These are phyloP conservation scores for Sporothrix schenckii DNA, from an alignment of 2,329 filamentous ascomycete species.

Conservation along the genomic window DNA sequence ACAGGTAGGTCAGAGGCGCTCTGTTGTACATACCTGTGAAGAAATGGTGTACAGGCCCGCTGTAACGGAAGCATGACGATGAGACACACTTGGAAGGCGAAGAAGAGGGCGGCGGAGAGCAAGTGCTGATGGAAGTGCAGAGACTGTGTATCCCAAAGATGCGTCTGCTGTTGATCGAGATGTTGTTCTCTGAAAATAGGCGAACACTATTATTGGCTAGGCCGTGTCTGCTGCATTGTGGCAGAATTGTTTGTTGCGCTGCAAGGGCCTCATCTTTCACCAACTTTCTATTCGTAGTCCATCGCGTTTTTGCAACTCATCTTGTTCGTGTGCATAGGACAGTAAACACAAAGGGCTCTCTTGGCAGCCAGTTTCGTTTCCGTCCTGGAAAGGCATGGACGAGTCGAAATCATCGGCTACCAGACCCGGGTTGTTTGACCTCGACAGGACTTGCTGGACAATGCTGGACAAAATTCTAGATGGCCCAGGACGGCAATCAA, in stretches of 20 bases:
- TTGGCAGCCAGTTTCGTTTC: not conserved
- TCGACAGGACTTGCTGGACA: not conserved
- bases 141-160: not conserved
- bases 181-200: not conserved
- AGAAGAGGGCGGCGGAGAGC: not conserved
- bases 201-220: not conserved
- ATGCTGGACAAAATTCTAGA: not conserved
- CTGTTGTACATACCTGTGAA: not conserved
- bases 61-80: not conserved
- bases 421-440: not conserved
- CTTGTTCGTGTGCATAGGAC: not conserved
- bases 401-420: no score
- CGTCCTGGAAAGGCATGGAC: not conserved
- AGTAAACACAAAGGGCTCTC: not conserved
- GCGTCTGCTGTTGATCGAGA: no score
- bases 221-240: not conserved
- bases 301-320: not conserved
- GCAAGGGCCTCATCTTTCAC: no score
- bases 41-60: constrained; percentile 10
- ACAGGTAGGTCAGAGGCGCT: not conserved
- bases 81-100: constrained; percentile 3
- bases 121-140: not conserved
- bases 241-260: not conserved
- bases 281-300: not conserved
- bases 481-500: not conserved